Base-by-base conservation (phyloP, 768 basidiomycete genomes). In the Holtermanniella nyarrowii region DNA sequence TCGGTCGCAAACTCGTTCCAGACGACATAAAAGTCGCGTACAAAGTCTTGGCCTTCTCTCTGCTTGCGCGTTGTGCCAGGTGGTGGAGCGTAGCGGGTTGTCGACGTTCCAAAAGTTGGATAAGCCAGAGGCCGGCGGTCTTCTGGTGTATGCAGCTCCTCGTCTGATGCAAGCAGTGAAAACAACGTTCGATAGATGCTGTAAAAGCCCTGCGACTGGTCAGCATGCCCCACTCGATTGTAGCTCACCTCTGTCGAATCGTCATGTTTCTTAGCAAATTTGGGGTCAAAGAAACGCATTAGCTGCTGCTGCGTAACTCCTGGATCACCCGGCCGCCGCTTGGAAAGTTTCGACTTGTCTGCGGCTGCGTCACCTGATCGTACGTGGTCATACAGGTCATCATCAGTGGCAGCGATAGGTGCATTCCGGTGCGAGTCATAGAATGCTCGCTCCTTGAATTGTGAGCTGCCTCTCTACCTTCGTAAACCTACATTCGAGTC, bases 351-450 rank as follows among this genome's bases (percentile, higher is more conserved):
- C 3, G 58, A 55, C 37, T 58, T 65, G 0, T 59, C 52, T 79
- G 76, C 26, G 79, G 78, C 39, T 77, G 76, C 5, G 25, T 73
- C 72, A 14, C 91, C 91, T 52, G 74, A 78, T 46, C 81, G 79
- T 50, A 96, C 83, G 61, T 89, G 85, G 55, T 95, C 83, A 61
- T 88, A 86, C 14, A 93, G 82, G 2, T 84, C 82, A 42, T 85
- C 86, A 68, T 91, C 91, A 40, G 87, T 80, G 61, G 86, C 85
- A 2, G 85, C 85, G 16, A 77, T 75, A 5, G 89, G 77, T 22
- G 85, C 84, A 24, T 84, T 82, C 52, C 83, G 82, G 69, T 97
- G 93, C 3, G 82, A 82, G 72, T 99, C 95, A 71, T 99, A 99
- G 87, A 90, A 99, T 42, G 95, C 90, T 60, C 95, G 78, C 77